Evolutionary conservation across 108 stramenopile species (phyloP), one percentile per base, ranked within the genome.

Genomic region (Bacterosira constricta): DNA sequence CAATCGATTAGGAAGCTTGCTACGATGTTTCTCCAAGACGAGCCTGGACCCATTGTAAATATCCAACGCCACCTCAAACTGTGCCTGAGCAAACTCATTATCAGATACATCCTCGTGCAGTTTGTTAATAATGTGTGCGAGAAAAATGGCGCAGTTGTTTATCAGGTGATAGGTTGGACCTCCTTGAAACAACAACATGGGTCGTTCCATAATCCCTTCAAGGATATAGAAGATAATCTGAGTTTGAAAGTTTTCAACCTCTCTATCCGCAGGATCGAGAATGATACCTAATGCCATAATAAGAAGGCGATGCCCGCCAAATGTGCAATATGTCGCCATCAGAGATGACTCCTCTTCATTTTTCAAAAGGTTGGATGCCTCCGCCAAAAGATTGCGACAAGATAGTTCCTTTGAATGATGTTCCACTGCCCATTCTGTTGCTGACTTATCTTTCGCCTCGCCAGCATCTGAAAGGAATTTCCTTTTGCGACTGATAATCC

Each of bases 81-180:
- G 32, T n/a, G 21, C 6, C 20, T 51, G 34, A 13, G 62, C 6
- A 44, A 27, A 46, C 15, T 46, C 44, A 50, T 51, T 42, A 15
- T 36, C 20, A 23, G 36, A 3, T 12, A 25, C 66, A 18, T 17
- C 60, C 6, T 58, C 8, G 2, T 62, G 34, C 36, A 71, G 15
- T 35, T 61, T 60, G 60, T 71, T 71, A 36, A 71, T 58, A 12
- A 35, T 18, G 21, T 53, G 60, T 18, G 59, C 51, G 7, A 41
- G 60, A 29, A 51, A 38, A 41, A 61, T 2, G 2, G 35, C 38
- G 34, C 59, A 61, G 20, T 59, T 52, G 38, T 71, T 39, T 13
- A 71, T 31, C 9, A 71, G 32, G 13, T 59, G 45, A 62, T 71
- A 41, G 12, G 60, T 62, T 15, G 70, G 70, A 37, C 70, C 70